Conservation (phyloP, 148 eudicot genomes). For the Rhododendron henanense region DNA sequence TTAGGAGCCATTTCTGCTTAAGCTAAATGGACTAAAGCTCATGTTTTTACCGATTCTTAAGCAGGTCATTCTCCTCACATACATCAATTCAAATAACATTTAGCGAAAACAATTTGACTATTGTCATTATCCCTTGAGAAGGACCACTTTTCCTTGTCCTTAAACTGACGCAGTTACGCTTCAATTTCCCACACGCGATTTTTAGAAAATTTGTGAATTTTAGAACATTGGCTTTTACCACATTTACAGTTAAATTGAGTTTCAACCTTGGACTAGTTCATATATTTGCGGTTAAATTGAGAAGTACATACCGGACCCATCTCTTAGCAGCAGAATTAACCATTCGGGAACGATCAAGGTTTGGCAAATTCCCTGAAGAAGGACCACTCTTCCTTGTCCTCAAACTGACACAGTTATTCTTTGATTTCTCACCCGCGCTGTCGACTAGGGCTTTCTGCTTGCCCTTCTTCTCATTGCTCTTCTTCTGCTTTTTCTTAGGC, state of each 20-base stretch:
- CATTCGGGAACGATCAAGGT: slow-evolving; percentile 5
- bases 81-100: background rate
- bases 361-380: slow-evolving; percentile 16
- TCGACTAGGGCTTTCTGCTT: slow-evolving; percentile 33
- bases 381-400: slow-evolving; percentile 23
- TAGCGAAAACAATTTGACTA: background rate
- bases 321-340: slow-evolving; percentile 28
- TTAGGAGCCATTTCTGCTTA: background rate
- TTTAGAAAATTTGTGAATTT: too few relatives aligned
- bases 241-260: background rate
- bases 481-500: slow-evolving; percentile 13
- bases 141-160: too few relatives aligned
- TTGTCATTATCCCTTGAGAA: background rate
- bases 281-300: background rate
- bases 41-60: background rate
- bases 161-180: background rate
- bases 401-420: slow-evolving; percentile 3
- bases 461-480: slow-evolving; percentile 29
- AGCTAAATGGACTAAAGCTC: background rate
- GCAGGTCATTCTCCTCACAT: background rate
- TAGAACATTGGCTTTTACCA: background rate
- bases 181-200: background rate
- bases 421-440: slow-evolving; percentile 18
- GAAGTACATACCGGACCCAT: slow-evolving; percentile 36
- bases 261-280: background rate